Evolutionary conservation across 2,329 filamentous ascomycete species (phyloP).

Genomic region (Exophiala viscosa): DNA sequence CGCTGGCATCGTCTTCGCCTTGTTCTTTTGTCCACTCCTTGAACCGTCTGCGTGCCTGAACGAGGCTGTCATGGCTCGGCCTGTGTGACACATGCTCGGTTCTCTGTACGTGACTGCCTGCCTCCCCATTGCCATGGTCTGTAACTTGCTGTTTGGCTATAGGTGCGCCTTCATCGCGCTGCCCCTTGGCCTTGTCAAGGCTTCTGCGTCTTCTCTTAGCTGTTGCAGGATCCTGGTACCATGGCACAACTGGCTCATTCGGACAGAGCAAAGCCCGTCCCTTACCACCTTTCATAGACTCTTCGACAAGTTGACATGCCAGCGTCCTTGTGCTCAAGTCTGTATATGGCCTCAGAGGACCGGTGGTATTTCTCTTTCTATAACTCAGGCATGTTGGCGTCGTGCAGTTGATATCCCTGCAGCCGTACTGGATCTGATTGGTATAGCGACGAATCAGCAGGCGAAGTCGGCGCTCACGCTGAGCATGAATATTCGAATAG

Average conservation of each 20-base stretch:
- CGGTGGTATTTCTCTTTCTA: conserved; percentile 63
- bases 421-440: conserved; percentile 77
- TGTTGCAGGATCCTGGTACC: conserved; percentile 24
- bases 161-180: conserved; percentile 11
- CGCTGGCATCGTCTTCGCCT: no score
- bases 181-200: conserved; percentile 7
- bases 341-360: conserved; percentile 73
- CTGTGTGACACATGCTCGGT: conserved; percentile 6
- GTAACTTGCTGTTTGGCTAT: not conserved
- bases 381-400: conserved; percentile 79
- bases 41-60: conserved; percentile 8
- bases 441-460: conserved; percentile 52
- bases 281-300: conserved; percentile 47
- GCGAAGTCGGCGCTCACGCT: conserved; percentile 28
- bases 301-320: conserved; percentile 74
- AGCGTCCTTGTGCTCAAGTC: conserved; percentile 76
- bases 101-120: not conserved
- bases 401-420: conserved; percentile 63
- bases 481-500: conserved; percentile 16
- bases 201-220: conserved; percentile 19
- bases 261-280: conserved; percentile 45
- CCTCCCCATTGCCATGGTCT: conserved; percentile 5
- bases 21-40: no score
- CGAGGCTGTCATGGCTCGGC: conserved; percentile 10
- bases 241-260: conserved; percentile 27